Percentiles rank a stretch among this genome's conserved stretches.
Conservation (phyloP, 345 rosid genomes). For the Erysimum cheiranthoides region DNA sequence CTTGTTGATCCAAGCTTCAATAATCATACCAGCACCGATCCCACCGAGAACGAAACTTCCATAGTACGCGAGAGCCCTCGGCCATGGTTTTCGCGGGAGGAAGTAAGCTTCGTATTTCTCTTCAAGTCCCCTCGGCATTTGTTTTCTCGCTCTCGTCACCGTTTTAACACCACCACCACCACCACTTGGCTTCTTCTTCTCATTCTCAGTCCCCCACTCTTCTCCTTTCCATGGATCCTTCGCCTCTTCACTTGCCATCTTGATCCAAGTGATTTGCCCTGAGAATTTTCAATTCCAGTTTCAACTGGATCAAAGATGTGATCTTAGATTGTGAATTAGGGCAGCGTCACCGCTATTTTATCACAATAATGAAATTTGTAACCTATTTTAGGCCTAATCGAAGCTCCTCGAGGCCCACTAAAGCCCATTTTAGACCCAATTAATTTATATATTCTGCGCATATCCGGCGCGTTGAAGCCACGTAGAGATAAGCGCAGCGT, state of each 20-base stretch:
- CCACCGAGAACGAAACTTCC: conserved; percentile 89
- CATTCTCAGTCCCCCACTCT: conserved; percentile 81
- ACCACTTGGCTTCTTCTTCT: conserved; percentile 66
- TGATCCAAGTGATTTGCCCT: neutral
- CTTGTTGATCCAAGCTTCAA: conserved; percentile 88
- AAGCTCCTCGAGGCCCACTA: neutral
- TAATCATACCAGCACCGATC: conserved; percentile 84
- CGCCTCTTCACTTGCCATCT: conserved; percentile 67
- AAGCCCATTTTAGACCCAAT: neutral
- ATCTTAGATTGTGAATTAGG: conserved; percentile 4
- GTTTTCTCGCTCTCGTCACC: conserved; percentile 57
- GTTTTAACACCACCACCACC: conserved; percentile 47
- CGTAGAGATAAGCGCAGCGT: neutral
- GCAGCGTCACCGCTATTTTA: neutral
- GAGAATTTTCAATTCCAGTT: neutral
- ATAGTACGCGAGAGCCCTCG: conserved; percentile 66
- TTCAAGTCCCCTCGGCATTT: conserved; percentile 79
- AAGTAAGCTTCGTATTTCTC: conserved; percentile 90
- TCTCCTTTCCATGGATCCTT: conserved; percentile 90
- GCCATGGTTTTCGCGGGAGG: conserved; percentile 72
- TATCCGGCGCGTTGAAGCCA: neutral
- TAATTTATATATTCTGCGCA: too few species aligned
- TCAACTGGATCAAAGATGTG: neutral
- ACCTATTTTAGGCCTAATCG: neutral
- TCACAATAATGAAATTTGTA: neutral